Base-by-base conservation (phyloP, 148 eudicot genomes). In the Vaccinium corymbosum region DNA sequence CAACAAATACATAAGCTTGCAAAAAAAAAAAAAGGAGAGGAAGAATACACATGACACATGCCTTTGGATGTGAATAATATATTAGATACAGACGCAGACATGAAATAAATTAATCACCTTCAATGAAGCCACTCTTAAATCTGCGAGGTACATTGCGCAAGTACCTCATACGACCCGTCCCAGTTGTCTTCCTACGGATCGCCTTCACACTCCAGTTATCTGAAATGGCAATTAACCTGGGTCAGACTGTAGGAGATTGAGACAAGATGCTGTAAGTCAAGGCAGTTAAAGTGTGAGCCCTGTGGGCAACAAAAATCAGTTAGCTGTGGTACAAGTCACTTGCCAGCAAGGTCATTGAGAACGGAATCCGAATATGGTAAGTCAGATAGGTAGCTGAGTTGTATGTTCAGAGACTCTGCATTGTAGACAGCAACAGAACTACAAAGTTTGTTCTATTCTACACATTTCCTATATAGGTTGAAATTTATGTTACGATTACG, bases 161-260 rank as follows among this genome's bases (percentile, higher is more conserved):
- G 70, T 91, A 91, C 87, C 91, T 89, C 91, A 91, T 91, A 53
- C 91, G 90, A 20, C 93, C 91, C 15, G 93, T 91, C 53, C 93
- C 93, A 64, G 93, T 89, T 14, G 93, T 91, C 92, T 91, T 91
- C 82, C 89, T 83, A 27, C 88, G 81, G 76, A 87, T 87, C 12
- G 88, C 91, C 91, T 89, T 89, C 68, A 86, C 89, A 73, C 76
- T 72, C 76, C 76, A 72, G 49, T 72, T 72, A 38, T 72, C 76
- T 72, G 76, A 72, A 22, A 53, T 52, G 2, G 0, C 49, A 22
- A 50, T 14, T 29, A 14, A 19, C 6, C 42, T 11, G 29, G 8
- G 35, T 78, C 80, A 50, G 53, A 51, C 55, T 7, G 17, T 52
- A 52, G 32, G 19, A 53, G 42, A 22, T 15, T 0, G 13, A 6